Evolutionary conservation across 345 rosid species (phyloP), one percentile per base, ranked within the genome.

Genomic region (Trapa bicornis): DNA sequence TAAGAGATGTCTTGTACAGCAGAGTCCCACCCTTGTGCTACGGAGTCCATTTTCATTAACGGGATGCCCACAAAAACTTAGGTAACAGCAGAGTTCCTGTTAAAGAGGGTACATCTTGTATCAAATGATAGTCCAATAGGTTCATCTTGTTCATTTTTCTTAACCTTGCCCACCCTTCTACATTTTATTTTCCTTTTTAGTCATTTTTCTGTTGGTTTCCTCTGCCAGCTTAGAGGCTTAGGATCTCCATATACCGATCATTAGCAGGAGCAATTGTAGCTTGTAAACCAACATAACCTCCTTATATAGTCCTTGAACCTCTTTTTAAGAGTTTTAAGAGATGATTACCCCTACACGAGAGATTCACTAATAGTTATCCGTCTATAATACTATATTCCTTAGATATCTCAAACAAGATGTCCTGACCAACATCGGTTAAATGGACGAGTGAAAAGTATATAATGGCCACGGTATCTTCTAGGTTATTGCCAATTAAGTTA

Each of bases 1-100:
- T 57, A 35, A 9, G 36, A 22, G 29, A 45, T 65, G 37, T 35
- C 36, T 29, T 71, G 74, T 71, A 71, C 74, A 71, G 74, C 68
- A 39, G 56, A 33, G 17, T 65, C 68, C 38, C 54, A 3, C 35
- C 12, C 39, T 37, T 37, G 12, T 29, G 15, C 29, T 54, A n/a
- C 60, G 33, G 3, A 22, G 33, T 33, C 63, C 37, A 32, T 58
- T 10, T 8, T 10, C 32, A 33, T 58, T 38, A 58, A 15, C 7
- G 29, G 63, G 37, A 58, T 32, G 15, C 63, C 63, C 48, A 45
- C 43, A 8, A 22, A 22, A 41, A 8, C 43, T 41, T 4, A 41
- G 4, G 48, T 11, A 13, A 11, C 48, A 45, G 48, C 48, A 45
- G 29, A 22, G 48, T 41, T 41, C 7, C 43, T 41, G 43, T 41